These are phyloP conservation scores for Aechmea fasciata DNA, from an alignment of 176 grass and related monocot genomes.

Conservation along the genomic window DNA sequence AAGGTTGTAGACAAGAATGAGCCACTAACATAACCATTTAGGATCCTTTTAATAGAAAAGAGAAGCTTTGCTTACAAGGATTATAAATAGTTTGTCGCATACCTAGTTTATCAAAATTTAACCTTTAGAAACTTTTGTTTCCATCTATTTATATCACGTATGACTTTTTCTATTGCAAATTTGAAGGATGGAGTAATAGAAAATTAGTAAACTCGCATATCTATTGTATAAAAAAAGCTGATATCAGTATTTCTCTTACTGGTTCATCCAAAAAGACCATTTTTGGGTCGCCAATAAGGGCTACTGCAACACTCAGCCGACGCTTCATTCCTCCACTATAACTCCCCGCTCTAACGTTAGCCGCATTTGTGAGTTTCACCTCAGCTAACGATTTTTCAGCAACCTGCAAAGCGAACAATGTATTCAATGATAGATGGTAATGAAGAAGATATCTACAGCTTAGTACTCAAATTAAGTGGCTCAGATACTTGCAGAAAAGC, in stretches of 20 bases:
- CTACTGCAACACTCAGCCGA: conserved; percentile 82
- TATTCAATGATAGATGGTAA: background rate
- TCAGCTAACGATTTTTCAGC: conserved; percentile 69
- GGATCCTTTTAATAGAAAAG: too few relatives aligned
- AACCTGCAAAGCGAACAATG: conserved; percentile 35
- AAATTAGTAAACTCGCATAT: background rate
- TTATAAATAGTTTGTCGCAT: too few relatives aligned
- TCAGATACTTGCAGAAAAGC: background rate
- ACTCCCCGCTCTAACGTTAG: conserved; percentile 78
- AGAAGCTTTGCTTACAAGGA: too few relatives aligned
- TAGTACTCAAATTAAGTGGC: background rate
- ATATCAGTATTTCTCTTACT: conserved; percentile 29
- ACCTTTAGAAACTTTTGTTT: too few relatives aligned
- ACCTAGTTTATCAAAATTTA: too few relatives aligned
- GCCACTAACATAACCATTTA: background rate
- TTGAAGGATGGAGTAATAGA: too few relatives aligned
- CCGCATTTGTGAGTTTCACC: conserved; percentile 79
- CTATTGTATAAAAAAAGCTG: conserved; percentile 4
- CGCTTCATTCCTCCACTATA: conserved; percentile 98
- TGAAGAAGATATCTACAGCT: background rate
- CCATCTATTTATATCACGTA: too few relatives aligned
- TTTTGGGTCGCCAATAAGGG: conserved; percentile 87
- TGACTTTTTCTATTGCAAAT: too few relatives aligned
- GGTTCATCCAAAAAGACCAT: conserved; percentile 95
- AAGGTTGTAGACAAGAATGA: background rate